Conservation (phyloP, 371 early-diverging fungal species). For the Synchytrium microbalum region DNA sequence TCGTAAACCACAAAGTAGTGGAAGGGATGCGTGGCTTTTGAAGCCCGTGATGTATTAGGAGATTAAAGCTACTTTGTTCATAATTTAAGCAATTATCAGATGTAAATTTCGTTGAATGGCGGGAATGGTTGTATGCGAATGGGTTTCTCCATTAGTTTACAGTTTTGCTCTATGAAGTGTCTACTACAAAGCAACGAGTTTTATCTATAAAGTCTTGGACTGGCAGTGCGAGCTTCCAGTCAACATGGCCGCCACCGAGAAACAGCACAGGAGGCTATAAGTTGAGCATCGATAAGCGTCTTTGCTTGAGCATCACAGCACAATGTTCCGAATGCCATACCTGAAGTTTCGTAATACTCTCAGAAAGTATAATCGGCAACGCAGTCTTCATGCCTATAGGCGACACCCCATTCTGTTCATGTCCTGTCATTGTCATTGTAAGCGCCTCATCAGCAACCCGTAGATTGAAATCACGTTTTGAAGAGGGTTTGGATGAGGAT, state of each 20-base stretch:
- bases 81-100: too few relatives aligned
- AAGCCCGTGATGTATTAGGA: too few relatives aligned
- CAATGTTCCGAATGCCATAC: slow-evolving; percentile 21
- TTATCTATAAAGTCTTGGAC: slow-evolving; percentile 52
- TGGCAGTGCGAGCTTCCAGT: slow-evolving; percentile 78
- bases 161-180: slow-evolving; percentile 37
- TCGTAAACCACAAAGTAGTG: too few relatives aligned
- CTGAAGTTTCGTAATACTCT: slow-evolving; percentile 48
- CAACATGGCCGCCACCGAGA: slow-evolving; percentile 83
- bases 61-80: too few relatives aligned
- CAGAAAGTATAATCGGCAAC: slow-evolving; percentile 58
- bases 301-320: neutral
- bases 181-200: slow-evolving; percentile 50
- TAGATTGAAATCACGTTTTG: slow-evolving; percentile 34
- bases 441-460: slow-evolving; percentile 41
- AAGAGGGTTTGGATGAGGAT: slow-evolving; percentile 11
- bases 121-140: too few relatives aligned
- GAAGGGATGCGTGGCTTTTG: too few relatives aligned
- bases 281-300: neutral
- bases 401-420: slow-evolving; percentile 44
- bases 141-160: neutral
- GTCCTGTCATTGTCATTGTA: slow-evolving; percentile 55
- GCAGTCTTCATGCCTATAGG: neutral
- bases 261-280: slow-evolving; percentile 62
- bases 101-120: too few relatives aligned